phyloP scores from a whole-genome alignment of 345 rosid genomes.

The Litchi chinensis region DNA sequence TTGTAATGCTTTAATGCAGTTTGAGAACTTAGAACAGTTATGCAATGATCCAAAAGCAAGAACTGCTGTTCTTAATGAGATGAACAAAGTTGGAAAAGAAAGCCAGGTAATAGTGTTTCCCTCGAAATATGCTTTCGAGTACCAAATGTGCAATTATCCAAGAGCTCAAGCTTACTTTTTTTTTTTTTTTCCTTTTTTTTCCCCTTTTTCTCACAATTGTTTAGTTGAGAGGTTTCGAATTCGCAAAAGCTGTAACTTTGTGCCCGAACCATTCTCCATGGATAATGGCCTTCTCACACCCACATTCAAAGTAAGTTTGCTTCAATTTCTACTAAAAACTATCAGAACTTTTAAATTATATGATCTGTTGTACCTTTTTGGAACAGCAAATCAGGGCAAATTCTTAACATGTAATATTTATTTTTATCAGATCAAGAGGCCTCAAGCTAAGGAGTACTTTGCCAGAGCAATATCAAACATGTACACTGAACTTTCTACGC shows the following conservation, averaged over 20 bases:
- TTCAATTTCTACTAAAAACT: neutral
- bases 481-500: conserved; percentile 60
- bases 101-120: too few relatives aligned
- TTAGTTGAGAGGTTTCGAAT: conserved; percentile 72
- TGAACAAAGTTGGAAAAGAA: too few relatives aligned
- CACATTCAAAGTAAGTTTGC: conserved; percentile 68
- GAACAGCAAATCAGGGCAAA: neutral
- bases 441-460: conserved; percentile 75
- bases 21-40: too few relatives aligned
- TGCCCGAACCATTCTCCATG: conserved; percentile 70
- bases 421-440: conserved; percentile 71
- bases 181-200: too few relatives aligned
- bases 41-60: too few relatives aligned
- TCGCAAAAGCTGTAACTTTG: conserved; percentile 84
- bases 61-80: too few relatives aligned
- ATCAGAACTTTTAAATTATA: neutral
- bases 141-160: too few relatives aligned
- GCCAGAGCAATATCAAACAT: conserved; percentile 65
- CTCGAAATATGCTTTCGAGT: too few relatives aligned
- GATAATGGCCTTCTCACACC: conserved; percentile 92
- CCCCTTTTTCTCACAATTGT: conserved; percentile 7
- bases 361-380: neutral
- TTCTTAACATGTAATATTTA: too few relatives aligned
- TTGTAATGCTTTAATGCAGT: too few relatives aligned
- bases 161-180: too few relatives aligned